Evolutionary conservation across 306 rosid genomes (phyloP), one percentile per base, ranked within the genome.

Genomic region (Notholithocarpus densiflorus): DNA sequence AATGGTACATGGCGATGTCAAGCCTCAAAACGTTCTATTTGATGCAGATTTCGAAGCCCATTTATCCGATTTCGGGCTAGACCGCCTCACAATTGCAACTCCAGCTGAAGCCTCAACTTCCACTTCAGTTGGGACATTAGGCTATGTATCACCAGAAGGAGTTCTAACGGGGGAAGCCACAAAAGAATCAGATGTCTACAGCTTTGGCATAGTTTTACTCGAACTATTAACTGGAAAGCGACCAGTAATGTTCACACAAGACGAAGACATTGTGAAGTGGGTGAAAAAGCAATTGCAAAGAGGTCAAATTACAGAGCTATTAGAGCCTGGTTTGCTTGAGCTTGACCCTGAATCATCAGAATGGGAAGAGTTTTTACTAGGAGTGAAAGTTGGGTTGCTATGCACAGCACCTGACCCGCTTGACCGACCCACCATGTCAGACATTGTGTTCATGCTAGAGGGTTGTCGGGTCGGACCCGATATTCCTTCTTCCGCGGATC

Each of bases 11-110:
- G 94, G 93, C 4, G 96, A 92, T 26, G 86, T 94, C 17, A 94
- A 92, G 78, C 98, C 98, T 1, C 98, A 90, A 54, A 94, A 72
- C 32, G 89, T 94, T n/a, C 84, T 94, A 2, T 94, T 94, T 18
- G 98, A 94, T 13, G 98, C 98, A 4, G 98, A 94, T 85, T 94
- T 94, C 10, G 98, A 94, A 81, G 98, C 97, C 71, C 98, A 94
- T 82, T 82, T 94, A 54, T 94, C 97, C 0, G 98, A 94, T 86
- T 94, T 94, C 2, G 98, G 98, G 73, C 80, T 94, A 51, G 97
- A 90, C 54, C 82, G 88, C 34, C 80, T 94, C 23, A 87, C 92
- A 34, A 2, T 75, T 4, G 83, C 86, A 14, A 77, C 86, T 3
- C 87, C 89, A n/a, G 79, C 87, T 0, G 97, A 91, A 74, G 89